Percentiles rank a stretch among this genome's conserved stretches.
Evolutionary conservation across 1,284 basidiomycete species (phyloP).

Genomic region (Apiotrichum domesticum): DNA sequence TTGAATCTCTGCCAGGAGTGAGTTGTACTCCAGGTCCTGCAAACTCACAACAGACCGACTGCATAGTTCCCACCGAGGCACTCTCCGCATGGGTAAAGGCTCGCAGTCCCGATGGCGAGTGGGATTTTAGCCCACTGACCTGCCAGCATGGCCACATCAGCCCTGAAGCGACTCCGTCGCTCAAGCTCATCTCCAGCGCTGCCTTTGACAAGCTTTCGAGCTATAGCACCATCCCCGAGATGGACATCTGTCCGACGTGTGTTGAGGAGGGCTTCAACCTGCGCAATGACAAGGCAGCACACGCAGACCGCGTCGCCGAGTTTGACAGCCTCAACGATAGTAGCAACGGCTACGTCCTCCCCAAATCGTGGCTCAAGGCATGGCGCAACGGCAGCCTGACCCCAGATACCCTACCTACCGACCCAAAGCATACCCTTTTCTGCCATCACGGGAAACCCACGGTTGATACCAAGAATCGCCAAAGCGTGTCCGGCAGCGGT

Average conservation of each 20-base stretch:
- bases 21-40: background rate
- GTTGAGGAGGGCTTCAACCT: constrained; percentile 17
- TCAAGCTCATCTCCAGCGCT: constrained; percentile 21
- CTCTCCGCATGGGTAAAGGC: constrained; percentile 25
- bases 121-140: constrained; percentile 15
- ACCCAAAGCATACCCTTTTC: constrained; percentile 21
- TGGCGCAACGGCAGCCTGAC: constrained; percentile 23
- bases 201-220: constrained; percentile 23
- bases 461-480: background rate
- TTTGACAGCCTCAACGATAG: constrained; percentile 26
- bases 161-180: constrained; percentile 16
- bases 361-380: constrained; percentile 23
- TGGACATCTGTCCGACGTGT: constrained; percentile 30
- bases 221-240: constrained; percentile 6
- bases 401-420: constrained; percentile 10
- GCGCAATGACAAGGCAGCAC: background rate
- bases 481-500: constrained; percentile 14
- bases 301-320: constrained; percentile 6
- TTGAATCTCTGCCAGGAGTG: constrained; percentile 24
- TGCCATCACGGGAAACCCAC: constrained; percentile 31
- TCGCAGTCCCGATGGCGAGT: constrained; percentile 16
- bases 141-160: constrained; percentile 29
- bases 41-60: constrained; percentile 25
- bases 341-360: constrained; percentile 16
- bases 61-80: constrained; percentile 25